Conservation (phyloP, 2,329 filamentous ascomycete genomes). For the Onygenales sp. region DNA sequence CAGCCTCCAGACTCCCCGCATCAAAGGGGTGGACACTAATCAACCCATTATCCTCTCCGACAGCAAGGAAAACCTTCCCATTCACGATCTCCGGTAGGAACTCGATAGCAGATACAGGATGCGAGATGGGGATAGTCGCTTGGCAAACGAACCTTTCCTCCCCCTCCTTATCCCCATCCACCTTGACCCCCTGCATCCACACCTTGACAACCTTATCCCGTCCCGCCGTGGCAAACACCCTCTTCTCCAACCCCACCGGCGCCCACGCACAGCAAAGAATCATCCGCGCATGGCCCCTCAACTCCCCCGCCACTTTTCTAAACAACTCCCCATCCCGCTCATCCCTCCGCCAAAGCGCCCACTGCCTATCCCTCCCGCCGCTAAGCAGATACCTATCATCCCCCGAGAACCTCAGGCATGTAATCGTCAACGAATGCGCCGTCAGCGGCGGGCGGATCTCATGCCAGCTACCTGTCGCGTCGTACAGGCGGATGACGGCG, state of each 20-base stretch:
- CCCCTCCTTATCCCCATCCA: constrained; percentile 12
- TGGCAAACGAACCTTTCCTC: constrained; percentile 41
- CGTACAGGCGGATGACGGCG: constrained; percentile 85
- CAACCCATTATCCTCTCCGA: constrained; percentile 39
- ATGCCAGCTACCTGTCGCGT: constrained; percentile 69
- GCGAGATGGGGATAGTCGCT: constrained; percentile 44
- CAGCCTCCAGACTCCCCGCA: constrained; percentile 19
- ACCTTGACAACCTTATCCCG: constrained; percentile 77
- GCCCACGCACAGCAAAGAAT: constrained; percentile 84
- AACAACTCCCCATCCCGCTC: constrained; percentile 39
- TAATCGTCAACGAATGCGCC: constrained; percentile 81
- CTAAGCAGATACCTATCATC: constrained; percentile 71
- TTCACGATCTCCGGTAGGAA: constrained; percentile 39
- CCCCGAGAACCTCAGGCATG: constrained; percentile 66
- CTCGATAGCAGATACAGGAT: constrained; percentile 62
- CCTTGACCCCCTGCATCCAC: constrained; percentile 42
- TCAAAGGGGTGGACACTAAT: constrained; percentile 34
- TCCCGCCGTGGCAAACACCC: constrained; percentile 73
- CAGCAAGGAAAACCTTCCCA: constrained; percentile 30
- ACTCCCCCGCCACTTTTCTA: constrained; percentile 53
- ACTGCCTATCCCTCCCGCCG: constrained; percentile 84
- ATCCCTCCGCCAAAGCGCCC: constrained; percentile 65
- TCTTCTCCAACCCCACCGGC: constrained; percentile 33
- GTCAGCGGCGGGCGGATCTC: constrained; percentile 73
- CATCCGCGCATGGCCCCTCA: constrained; percentile 86